phyloP scores from a whole-genome alignment of 192 early-diverging fungal genomes.

The Globomyces pollinis-pini region DNA sequence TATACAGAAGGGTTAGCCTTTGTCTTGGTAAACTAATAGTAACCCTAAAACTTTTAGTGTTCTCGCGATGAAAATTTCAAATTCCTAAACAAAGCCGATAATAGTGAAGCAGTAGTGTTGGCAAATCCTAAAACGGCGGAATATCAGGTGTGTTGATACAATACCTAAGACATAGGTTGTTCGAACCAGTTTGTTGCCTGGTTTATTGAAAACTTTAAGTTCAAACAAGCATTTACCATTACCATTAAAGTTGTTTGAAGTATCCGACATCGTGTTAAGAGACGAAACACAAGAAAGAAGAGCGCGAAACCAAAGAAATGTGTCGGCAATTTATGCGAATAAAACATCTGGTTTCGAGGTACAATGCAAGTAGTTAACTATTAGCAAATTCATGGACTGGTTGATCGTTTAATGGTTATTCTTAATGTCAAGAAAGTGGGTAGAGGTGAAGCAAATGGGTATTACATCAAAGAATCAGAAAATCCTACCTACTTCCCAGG shows the following conservation, averaged over 20 bases:
- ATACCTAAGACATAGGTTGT: too few relatives aligned
- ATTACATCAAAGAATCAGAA: slow-evolving; percentile 70
- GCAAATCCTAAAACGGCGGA: slow-evolving; percentile 88
- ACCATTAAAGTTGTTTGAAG: slow-evolving; percentile 93
- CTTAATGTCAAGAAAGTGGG: slow-evolving; percentile 50
- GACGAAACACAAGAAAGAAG: slow-evolving; percentile 71
- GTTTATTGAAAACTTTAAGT: slow-evolving; percentile 86
- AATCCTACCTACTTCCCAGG: slow-evolving; percentile 85
- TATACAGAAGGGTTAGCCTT: slow-evolving; percentile 92
- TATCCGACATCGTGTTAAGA: slow-evolving; percentile 88
- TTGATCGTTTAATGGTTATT: slow-evolving; percentile 84
- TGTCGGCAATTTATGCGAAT: slow-evolving; percentile 77
- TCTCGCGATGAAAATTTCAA: slow-evolving; percentile 96
- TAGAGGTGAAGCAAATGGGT: slow-evolving; percentile 49
- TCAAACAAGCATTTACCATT: slow-evolving; percentile 78
- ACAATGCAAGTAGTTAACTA: slow-evolving; percentile 20
- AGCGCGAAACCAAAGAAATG: slow-evolving; percentile 81
- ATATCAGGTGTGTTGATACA: slow-evolving; percentile 38
- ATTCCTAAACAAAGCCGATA: slow-evolving; percentile 74
- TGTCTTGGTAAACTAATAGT: too few relatives aligned
- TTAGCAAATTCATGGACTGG: slow-evolving; percentile 74
- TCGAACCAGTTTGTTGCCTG: slow-evolving; percentile 88
- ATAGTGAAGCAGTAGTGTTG: slow-evolving; percentile 74
- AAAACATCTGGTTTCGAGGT: slow-evolving; percentile 74
- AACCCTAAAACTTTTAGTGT: too few relatives aligned